These are phyloP conservation scores for Colletotrichum kahawae DNA, from an alignment of 2,329 filamentous ascomycete species.

Conservation along the genomic window DNA sequence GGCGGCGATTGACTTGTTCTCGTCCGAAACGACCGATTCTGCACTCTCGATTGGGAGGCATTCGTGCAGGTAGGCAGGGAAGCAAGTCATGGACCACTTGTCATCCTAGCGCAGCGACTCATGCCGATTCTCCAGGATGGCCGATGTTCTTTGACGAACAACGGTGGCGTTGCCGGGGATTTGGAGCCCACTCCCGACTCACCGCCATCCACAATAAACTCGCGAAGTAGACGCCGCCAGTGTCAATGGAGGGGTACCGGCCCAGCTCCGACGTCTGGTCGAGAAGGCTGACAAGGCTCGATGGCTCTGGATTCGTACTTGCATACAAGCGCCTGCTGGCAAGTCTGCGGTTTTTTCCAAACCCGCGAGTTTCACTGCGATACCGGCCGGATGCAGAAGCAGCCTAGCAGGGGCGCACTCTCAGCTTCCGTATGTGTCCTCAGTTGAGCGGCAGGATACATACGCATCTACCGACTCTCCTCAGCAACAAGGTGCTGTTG, in stretches of 20 bases:
- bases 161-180: constrained; percentile 9
- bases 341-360: not conserved
- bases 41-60: not conserved
- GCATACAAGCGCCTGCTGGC: not conserved
- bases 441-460: not conserved
- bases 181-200: constrained; percentile 6
- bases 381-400: constrained; percentile 1
- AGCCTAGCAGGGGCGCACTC: not conserved
- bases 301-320: not conserved
- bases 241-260: not conserved
- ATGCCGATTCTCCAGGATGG: constrained; percentile 10
- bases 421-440: not conserved
- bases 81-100: constrained; percentile 6
- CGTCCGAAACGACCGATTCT: constrained; percentile 14
- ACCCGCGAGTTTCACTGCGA: not conserved
- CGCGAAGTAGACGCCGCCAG: not conserved
- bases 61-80: not conserved
- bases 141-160: not conserved
- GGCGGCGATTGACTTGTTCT: not conserved
- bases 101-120: constrained; percentile 13
- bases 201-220: constrained; percentile 16
- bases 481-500: not conserved
- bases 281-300: constrained; percentile 15
- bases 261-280: not conserved
- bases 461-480: not conserved